Conservation (phyloP, 2,329 filamentous ascomycete genomes). For the Aspergillus fumigatiaffinis region DNA sequence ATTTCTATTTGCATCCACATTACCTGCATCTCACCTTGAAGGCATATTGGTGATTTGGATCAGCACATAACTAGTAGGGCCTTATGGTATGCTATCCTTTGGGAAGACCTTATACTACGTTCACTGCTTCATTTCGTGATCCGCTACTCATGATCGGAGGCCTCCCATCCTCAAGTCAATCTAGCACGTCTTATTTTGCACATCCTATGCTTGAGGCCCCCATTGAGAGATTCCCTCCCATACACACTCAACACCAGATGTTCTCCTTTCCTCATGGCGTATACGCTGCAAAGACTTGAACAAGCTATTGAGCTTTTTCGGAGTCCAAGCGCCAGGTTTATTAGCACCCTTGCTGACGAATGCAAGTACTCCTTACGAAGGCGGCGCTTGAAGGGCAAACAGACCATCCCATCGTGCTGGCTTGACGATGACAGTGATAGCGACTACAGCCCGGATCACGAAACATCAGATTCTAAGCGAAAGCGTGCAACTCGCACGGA, state of each 20-base stretch:
- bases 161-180: too few relatives aligned
- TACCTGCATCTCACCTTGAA: too few relatives aligned
- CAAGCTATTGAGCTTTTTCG: constrained; percentile 4
- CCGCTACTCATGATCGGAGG: too few relatives aligned
- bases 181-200: too few relatives aligned
- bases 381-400: not conserved
- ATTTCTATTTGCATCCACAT: too few relatives aligned
- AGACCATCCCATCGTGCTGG: constrained; percentile 18
- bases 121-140: too few relatives aligned
- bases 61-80: too few relatives aligned
- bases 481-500: not conserved
- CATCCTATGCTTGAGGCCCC: too few relatives aligned
- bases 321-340: not conserved
- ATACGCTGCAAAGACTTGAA: not conserved
- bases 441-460: constrained; percentile 26
- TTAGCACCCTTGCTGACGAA: not conserved
- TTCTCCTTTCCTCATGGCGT: not conserved
- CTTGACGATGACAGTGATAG: constrained; percentile 35
- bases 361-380: constrained; percentile 13
- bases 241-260: not conserved
- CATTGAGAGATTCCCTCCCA: too few relatives aligned
- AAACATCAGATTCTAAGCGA: not conserved
- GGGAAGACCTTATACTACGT: too few relatives aligned
- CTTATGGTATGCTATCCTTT: too few relatives aligned
- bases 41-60: too few relatives aligned